Conservation (phyloP, 2,329 filamentous ascomycete genomes). For the Aspergillus fumigatiaffinis region DNA sequence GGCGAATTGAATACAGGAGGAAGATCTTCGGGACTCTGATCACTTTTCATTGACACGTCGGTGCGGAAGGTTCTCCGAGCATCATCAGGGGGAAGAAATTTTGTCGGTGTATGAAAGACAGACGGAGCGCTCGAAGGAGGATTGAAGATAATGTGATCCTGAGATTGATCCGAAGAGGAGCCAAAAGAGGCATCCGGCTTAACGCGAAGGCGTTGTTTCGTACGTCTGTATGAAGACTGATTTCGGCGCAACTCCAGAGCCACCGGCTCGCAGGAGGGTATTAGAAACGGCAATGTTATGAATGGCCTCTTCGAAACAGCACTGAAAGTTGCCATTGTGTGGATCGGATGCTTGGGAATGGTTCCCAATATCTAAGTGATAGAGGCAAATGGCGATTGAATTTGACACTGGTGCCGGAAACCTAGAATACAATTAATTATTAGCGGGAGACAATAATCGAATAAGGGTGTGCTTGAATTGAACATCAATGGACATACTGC, state of each 20-base stretch:
- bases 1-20: conserved; percentile 49
- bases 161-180: conserved; percentile 31
- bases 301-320: conserved; percentile 31
- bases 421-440: not conserved
- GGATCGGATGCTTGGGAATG: not conserved
- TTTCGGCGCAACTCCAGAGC: conserved; percentile 35
- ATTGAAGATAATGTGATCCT: conserved; percentile 61
- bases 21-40: conserved; percentile 29
- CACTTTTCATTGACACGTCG: conserved; percentile 20
- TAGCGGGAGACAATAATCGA: not conserved
- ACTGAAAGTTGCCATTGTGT: conserved; percentile 28
- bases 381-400: not conserved
- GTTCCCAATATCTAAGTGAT: not conserved
- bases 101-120: conserved; percentile 60
- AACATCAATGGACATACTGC: not conserved
- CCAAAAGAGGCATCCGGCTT: conserved; percentile 52
- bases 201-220: conserved; percentile 48
- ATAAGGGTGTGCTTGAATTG: not conserved
- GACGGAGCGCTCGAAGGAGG: conserved; percentile 61
- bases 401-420: not conserved
- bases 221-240: conserved; percentile 49
- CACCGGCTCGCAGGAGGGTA: conserved; percentile 35
- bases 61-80: conserved; percentile 47
- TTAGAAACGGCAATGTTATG: conserved; percentile 35
- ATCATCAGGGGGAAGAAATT: conserved; percentile 61